Evolutionary conservation across 768 basidiomycete genomes (phyloP).

Genomic region (Agaricus sinodeliciosus): DNA sequence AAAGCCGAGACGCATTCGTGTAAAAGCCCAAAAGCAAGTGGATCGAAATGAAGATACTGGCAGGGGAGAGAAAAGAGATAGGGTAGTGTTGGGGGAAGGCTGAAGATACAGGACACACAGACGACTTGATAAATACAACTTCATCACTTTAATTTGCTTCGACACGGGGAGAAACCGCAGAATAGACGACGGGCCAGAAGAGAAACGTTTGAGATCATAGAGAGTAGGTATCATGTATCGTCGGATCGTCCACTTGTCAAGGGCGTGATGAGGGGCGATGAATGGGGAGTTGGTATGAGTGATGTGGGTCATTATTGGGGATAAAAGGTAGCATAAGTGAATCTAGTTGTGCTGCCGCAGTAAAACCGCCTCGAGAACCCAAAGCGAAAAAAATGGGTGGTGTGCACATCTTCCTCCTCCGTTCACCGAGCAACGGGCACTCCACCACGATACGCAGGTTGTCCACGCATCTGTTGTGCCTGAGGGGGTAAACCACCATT

Average conservation of each 20-base stretch:
- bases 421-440: constrained; percentile 29
- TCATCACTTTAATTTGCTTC: too few species aligned
- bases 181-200: not conserved
- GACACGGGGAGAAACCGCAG: not conserved
- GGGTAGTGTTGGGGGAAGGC: too few species aligned
- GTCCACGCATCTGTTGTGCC: constrained; percentile 20
- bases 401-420: constrained; percentile 3
- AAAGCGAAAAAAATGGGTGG: not conserved
- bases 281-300: constrained; percentile 3
- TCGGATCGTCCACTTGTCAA: too few species aligned
- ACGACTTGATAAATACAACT: too few species aligned
- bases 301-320: not conserved
- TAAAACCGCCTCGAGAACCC: constrained; percentile 1
- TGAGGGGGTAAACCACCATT: constrained; percentile 11
- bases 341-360: not conserved
- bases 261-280: not conserved
- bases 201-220: not conserved
- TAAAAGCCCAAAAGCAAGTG: too few species aligned
- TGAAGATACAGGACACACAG: too few species aligned
- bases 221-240: not conserved
- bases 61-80: not conserved
- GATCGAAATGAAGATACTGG: not conserved
- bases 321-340: not conserved
- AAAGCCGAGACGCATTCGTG: not conserved
- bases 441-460: constrained; percentile 30